Evolutionary conservation across 768 basidiomycete species (phyloP).

Genomic region (Tylopilus cervinicoccineus): DNA sequence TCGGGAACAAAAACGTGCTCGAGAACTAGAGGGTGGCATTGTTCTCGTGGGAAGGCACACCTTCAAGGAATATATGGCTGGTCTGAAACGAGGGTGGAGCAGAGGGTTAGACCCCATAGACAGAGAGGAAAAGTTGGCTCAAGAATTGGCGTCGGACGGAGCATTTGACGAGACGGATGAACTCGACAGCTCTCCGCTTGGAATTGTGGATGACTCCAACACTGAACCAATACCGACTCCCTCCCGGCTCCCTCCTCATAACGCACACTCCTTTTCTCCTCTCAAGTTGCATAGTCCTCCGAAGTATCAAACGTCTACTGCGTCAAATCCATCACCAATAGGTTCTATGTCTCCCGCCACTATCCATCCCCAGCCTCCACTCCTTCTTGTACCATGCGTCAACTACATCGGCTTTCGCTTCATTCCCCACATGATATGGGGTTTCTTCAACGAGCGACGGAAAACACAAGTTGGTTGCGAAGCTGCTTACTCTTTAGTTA

Average conservation of each 20-base stretch:
- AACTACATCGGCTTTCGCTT: slow-evolving; percentile 79
- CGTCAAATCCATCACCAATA: slow-evolving; percentile 22
- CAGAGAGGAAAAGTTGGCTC: slow-evolving; percentile 65
- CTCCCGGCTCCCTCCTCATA: slow-evolving; percentile 35
- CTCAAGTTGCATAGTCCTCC: slow-evolving; percentile 24
- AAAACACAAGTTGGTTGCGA: slow-evolving; percentile 80
- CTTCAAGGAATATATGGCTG: slow-evolving; percentile 93
- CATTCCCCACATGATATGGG: slow-evolving; percentile 87
- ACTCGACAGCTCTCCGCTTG: slow-evolving; percentile 20
- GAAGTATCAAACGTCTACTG: slow-evolving; percentile 11
- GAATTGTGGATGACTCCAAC: slow-evolving; percentile 25
- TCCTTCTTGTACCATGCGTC: slow-evolving; percentile 71
- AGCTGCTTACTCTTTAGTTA: slow-evolving; percentile 72
- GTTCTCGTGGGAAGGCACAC: slow-evolving; percentile 86
- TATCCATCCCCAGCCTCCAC: slow-evolving; percentile 73
- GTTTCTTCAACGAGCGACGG: slow-evolving; percentile 85
- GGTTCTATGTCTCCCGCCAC: slow-evolving; percentile 47
- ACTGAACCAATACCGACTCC: slow-evolving; percentile 40
- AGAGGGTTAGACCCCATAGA: slow-evolving; percentile 65
- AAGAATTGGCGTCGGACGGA: slow-evolving; percentile 64
- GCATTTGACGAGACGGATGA: slow-evolving; percentile 69
- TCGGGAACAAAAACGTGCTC: slow-evolving; percentile 47
- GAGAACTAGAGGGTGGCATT: slow-evolving; percentile 76
- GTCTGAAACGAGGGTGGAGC: slow-evolving; percentile 81
- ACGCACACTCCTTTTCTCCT: slow-evolving; percentile 33